phyloP scores from a whole-genome alignment of 768 basidiomycete genomes.

The Podaxis sp. region DNA sequence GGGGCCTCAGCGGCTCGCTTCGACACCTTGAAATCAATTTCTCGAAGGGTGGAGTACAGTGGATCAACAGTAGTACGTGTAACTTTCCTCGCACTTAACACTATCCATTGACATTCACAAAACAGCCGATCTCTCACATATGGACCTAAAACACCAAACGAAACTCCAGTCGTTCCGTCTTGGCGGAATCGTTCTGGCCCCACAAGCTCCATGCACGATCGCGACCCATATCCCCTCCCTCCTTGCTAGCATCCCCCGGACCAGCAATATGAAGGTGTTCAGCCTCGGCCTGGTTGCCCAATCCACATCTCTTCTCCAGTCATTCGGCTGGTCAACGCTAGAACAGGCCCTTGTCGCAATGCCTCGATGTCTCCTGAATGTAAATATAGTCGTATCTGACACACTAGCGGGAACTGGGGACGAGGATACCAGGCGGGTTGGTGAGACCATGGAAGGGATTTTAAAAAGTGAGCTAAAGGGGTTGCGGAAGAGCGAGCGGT shows the following conservation, averaged over 20 bases:
- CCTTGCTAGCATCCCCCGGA: not conserved
- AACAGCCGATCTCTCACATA: slow-evolving; percentile 1
- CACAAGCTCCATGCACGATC: not conserved
- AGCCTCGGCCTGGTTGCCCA: not conserved
- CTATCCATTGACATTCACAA: not conserved
- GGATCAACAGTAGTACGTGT: slow-evolving; percentile 1
- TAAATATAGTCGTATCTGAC: not conserved
- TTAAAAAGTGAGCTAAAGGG: not conserved
- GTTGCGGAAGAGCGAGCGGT: not conserved
- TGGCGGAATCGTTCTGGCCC: not conserved
- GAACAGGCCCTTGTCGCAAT: not conserved
- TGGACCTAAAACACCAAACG: slow-evolving; percentile 1
- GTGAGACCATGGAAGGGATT: not conserved
- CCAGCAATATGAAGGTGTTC: not conserved
- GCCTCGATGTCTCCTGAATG: not conserved
- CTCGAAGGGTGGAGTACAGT: not conserved
- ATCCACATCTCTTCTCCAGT: not conserved
- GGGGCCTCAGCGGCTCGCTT: not conserved
- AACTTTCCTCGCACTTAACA: not conserved
- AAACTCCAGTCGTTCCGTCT: slow-evolving; percentile 4
- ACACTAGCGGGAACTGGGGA: not conserved
- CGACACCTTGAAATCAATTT: slow-evolving; percentile 6
- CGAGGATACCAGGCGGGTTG: not conserved
- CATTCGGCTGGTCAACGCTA: not conserved
- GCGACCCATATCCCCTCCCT: not conserved